Conservation (phyloP, 495 filamentous ascomycete species). For the Hapsidospora chrysogenum region DNA sequence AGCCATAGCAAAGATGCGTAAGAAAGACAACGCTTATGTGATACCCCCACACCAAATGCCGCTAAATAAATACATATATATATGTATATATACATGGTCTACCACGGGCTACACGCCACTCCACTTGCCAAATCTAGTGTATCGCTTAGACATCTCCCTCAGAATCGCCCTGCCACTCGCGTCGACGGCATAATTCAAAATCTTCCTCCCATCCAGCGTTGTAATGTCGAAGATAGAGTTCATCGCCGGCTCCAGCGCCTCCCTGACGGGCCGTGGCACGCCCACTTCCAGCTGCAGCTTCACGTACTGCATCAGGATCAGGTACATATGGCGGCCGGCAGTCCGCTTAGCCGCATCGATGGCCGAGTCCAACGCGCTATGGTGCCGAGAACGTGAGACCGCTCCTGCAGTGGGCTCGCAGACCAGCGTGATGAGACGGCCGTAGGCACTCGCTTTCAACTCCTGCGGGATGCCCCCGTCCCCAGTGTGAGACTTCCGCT, state of each 20-base stretch:
- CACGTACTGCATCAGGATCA: constrained; percentile 56
- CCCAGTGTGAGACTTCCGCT: constrained; percentile 9
- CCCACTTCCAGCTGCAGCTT: constrained; percentile 40
- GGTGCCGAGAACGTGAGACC: constrained; percentile 35
- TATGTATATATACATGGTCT: neutral
- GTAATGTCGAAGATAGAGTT: constrained; percentile 57
- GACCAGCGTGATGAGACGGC: constrained; percentile 57
- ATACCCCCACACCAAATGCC: too few relatives aligned
- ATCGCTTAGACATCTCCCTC: constrained; percentile 54
- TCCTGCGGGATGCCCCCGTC: neutral
- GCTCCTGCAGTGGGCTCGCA: constrained; percentile 66
- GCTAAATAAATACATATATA: neutral
- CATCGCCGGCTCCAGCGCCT: constrained; percentile 52
- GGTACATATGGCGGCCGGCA: constrained; percentile 58
- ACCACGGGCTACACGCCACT: constrained; percentile 24
- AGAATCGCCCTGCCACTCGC: constrained; percentile 51
- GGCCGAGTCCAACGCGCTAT: constrained; percentile 45
- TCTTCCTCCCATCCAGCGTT: constrained; percentile 42
- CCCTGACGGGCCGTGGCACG: constrained; percentile 38
- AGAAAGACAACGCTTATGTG: too few relatives aligned
- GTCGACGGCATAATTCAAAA: constrained; percentile 55
- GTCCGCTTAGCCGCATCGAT: constrained; percentile 59
- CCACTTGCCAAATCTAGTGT: constrained; percentile 54
- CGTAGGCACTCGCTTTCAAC: constrained; percentile 25
- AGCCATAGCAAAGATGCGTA: too few relatives aligned